Conservation (phyloP, 768 basidiomycete species). For the Tylopilus sp. region DNA sequence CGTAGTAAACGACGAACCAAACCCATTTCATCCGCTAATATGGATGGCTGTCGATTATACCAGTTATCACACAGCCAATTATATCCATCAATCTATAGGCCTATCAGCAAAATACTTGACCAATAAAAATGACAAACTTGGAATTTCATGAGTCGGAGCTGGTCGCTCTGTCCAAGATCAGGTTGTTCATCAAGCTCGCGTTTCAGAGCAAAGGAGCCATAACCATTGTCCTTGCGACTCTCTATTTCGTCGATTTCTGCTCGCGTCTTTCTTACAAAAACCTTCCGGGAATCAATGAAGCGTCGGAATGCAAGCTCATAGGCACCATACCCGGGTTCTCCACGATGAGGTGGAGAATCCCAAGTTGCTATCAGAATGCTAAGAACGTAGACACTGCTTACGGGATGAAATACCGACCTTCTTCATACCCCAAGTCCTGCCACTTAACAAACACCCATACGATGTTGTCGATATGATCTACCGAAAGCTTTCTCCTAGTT, state of each 20-base stretch:
- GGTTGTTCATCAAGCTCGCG: slow-evolving; percentile 48
- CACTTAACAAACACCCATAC: slow-evolving; percentile 90
- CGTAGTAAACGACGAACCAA: slow-evolving; percentile 45
- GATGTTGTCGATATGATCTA: slow-evolving; percentile 56
- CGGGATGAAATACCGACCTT: slow-evolving; percentile 49
- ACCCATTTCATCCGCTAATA: slow-evolving; percentile 98
- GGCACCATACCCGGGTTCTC: slow-evolving; percentile 54
- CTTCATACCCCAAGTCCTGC: slow-evolving; percentile 90
- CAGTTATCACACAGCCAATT: slow-evolving; percentile 87
- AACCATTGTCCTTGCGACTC: slow-evolving; percentile 54
- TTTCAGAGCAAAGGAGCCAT: slow-evolving; percentile 44
- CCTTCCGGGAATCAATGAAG: slow-evolving; percentile 59
- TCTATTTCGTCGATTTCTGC: slow-evolving; percentile 44
- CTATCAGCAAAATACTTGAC: slow-evolving; percentile 2
- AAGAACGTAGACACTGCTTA: neutral
- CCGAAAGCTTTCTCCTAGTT: slow-evolving; percentile 41
- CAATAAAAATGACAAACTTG: slow-evolving; percentile 49
- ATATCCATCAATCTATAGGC: slow-evolving; percentile 64
- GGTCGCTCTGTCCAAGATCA: slow-evolving; percentile 59
- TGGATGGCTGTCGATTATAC: slow-evolving; percentile 82
- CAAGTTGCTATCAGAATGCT: slow-evolving; percentile 63
- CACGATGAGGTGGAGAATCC: slow-evolving; percentile 78
- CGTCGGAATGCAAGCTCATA: slow-evolving; percentile 66
- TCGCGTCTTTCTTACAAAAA: slow-evolving; percentile 51
- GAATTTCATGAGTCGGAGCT: slow-evolving; percentile 80